Evolutionary conservation across 352 stramenopile genomes (phyloP).

Genomic region (Aphanomyces astaci): DNA sequence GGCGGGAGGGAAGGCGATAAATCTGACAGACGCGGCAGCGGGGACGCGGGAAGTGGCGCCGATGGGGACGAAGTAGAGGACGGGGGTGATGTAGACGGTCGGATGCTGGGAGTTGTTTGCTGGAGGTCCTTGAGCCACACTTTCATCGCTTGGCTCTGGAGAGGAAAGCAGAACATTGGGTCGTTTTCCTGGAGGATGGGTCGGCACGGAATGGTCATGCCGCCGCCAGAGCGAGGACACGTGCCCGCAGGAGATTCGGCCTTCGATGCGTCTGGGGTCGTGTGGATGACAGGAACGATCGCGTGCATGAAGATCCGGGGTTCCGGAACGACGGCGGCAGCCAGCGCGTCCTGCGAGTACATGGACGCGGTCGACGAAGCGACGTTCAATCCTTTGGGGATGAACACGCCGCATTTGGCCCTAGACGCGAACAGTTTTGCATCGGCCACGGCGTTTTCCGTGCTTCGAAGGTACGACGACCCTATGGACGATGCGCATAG

Average conservation of each 20-base stretch:
- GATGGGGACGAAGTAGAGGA: too few species aligned
- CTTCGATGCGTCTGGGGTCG: background rate
- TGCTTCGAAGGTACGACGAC: background rate
- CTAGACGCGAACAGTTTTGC: background rate
- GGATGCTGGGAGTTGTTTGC: background rate
- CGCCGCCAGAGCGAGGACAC: background rate
- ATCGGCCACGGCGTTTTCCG: background rate
- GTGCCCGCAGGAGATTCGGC: background rate
- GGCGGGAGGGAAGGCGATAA: too few species aligned
- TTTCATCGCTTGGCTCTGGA: background rate
- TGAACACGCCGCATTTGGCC: background rate
- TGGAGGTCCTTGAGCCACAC: background rate
- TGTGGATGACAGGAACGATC: conserved; percentile 8
- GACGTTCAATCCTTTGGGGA: background rate
- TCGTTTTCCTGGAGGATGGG: background rate
- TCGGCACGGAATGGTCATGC: conserved; percentile 3
- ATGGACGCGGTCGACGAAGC: background rate
- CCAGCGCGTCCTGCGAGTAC: conserved; percentile 9
- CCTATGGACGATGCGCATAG: background rate
- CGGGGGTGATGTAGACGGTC: background rate
- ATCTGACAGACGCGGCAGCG: too few species aligned
- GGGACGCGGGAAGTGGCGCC: too few species aligned
- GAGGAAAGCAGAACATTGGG: background rate
- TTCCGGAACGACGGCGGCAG: background rate
- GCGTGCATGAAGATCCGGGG: background rate